A percentile compares a stretch with the other conserved stretches of the same genome.
These are phyloP conservation scores for Phytopythium kandeliae DNA, from an alignment of 352 stramenopile species.

Conservation along the genomic window DNA sequence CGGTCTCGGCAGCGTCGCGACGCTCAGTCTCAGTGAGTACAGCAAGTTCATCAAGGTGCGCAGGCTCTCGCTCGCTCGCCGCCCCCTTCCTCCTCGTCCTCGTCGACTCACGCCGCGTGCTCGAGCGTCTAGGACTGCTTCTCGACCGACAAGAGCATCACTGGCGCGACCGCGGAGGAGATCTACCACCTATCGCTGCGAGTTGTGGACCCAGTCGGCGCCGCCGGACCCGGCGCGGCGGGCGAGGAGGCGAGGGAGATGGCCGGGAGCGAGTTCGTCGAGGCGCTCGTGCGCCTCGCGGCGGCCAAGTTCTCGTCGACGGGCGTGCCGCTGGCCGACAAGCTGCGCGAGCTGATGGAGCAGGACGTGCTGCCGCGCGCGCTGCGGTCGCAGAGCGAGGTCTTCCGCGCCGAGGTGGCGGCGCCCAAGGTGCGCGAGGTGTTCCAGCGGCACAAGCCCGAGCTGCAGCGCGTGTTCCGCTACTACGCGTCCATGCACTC, in stretches of 20 bases:
- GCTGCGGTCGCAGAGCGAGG: conserved; percentile 60
- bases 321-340: conserved; percentile 36
- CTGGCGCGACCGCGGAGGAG: conserved; percentile 27
- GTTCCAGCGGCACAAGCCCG: conserved; percentile 64
- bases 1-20: conserved; percentile 54
- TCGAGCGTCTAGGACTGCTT: conserved; percentile 34
- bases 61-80: background rate
- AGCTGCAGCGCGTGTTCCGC: conserved; percentile 67
- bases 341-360: conserved; percentile 66
- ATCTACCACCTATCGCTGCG: conserved; percentile 35
- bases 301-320: conserved; percentile 36
- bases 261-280: conserved; percentile 54
- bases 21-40: conserved; percentile 69
- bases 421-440: conserved; percentile 63
- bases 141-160: conserved; percentile 40
- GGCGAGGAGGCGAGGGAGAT: conserved; percentile 35
- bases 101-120: too few species aligned
- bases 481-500: conserved; percentile 81
- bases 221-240: background rate
- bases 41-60: conserved; percentile 66
- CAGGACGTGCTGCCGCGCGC: conserved; percentile 59
- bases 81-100: background rate
- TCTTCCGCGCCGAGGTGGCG: conserved; percentile 69
- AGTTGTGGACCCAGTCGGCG: too few species aligned
- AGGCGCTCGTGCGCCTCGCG: conserved; percentile 53